These are phyloP conservation scores for Arabidopsis hybrid DNA, from an alignment of 441 rosid genomes.

Conservation along the genomic window DNA sequence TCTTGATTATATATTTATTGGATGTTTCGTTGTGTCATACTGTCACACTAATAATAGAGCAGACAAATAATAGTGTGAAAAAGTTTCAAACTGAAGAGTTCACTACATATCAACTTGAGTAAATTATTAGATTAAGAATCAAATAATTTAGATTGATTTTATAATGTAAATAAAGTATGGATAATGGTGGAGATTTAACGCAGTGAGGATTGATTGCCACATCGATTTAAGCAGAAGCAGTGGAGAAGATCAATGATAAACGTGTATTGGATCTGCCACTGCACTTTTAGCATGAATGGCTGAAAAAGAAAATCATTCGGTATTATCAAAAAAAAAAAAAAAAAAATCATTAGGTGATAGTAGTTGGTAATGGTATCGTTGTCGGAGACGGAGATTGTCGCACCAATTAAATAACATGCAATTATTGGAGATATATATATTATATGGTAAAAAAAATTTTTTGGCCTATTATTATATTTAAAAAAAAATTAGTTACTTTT, in stretches of 20 bases:
- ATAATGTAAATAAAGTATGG: background rate
- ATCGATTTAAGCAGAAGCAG: background rate
- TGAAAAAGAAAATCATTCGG: no score
- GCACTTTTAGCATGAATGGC: background rate
- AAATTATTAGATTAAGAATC: no score
- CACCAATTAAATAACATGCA: background rate
- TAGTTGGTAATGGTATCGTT: background rate
- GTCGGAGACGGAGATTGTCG: background rate
- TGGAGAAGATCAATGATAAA: background rate
- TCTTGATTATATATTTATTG: no score
- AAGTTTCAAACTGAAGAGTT: background rate
- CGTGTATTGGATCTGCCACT: background rate
- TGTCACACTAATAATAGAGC: background rate
- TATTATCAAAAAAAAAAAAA: no score
- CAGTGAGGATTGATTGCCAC: background rate
- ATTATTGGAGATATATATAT: background rate
- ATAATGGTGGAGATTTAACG: background rate
- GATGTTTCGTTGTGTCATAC: background rate
- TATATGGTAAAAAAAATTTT: no score
- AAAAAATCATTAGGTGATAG: slow-evolving; percentile 5
- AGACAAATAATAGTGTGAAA: no score
- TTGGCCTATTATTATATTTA: no score
- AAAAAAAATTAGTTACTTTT: no score
- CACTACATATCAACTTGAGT: background rate
- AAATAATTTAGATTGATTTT: no score